phyloP scores from a whole-genome alignment of 371 early-diverging fungal genomes.

The Mucor irregularis region DNA sequence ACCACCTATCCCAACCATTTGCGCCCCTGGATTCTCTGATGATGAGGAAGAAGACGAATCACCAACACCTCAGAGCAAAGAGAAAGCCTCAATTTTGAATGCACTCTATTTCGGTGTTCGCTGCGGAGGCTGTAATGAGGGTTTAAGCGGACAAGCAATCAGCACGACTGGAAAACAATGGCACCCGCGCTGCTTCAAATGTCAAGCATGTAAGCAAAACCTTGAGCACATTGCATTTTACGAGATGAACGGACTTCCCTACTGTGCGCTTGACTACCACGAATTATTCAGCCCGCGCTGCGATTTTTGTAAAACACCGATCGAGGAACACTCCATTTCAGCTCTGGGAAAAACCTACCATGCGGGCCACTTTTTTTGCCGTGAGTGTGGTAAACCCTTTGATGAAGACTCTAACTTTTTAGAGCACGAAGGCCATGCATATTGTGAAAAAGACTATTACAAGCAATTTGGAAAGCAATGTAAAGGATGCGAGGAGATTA shows the following conservation, averaged over 20 bases:
- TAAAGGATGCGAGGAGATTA: conserved; percentile 59
- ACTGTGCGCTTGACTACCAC: conserved; percentile 65
- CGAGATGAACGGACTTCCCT: conserved; percentile 62
- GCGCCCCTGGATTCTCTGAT: conserved; percentile 15
- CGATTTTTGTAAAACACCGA: conserved; percentile 65
- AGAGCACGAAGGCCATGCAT: conserved; percentile 73
- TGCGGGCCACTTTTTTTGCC: conserved; percentile 77
- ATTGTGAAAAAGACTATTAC: conserved; percentile 73
- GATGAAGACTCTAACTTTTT: conserved; percentile 56
- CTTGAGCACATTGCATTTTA: conserved; percentile 66
- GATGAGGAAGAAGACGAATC: conserved; percentile 2
- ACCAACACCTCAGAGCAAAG: not conserved
- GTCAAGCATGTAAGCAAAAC: conserved; percentile 61
- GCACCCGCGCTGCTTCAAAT: conserved; percentile 76
- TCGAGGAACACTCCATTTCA: conserved; percentile 61
- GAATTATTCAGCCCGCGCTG: conserved; percentile 69
- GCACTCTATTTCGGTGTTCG: conserved; percentile 22
- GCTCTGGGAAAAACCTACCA: conserved; percentile 76
- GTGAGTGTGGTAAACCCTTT: conserved; percentile 70
- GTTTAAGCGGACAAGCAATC: conserved; percentile 56
- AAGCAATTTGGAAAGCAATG: conserved; percentile 66
- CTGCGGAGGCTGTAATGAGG: conserved; percentile 56
- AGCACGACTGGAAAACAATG: conserved; percentile 67
- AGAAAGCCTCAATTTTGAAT: not conserved
- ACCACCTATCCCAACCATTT: conserved; percentile 14